phyloP scores from a whole-genome alignment of 2,329 filamentous ascomycete genomes.

The Beauveria caledonica region DNA sequence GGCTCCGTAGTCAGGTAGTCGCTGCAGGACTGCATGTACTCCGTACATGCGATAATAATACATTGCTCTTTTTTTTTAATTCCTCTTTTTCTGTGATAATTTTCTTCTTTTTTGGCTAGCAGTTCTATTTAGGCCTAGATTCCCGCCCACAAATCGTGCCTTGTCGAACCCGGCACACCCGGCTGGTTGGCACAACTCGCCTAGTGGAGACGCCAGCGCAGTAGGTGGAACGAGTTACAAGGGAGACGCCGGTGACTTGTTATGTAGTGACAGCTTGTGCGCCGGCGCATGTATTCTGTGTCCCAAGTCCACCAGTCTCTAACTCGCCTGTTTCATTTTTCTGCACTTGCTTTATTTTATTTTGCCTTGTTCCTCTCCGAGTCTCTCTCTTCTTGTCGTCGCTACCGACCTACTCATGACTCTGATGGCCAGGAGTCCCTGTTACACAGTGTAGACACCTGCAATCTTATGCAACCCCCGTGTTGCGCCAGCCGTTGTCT shows the following conservation, averaged over 20 bases:
- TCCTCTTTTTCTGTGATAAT: neutral
- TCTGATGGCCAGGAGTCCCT: neutral
- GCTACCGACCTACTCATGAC: too few relatives aligned
- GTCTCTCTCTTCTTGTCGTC: neutral
- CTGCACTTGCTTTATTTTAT: neutral
- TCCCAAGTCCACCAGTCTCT: slow-evolving; percentile 1
- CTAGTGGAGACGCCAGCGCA: neutral
- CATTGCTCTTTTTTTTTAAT: neutral
- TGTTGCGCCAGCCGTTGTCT: neutral
- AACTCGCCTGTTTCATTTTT: neutral
- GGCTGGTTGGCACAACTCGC: neutral
- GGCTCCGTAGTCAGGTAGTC: too few relatives aligned
- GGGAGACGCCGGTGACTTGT: neutral
- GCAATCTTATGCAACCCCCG: neutral
- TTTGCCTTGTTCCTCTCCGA: neutral
- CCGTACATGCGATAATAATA: neutral
- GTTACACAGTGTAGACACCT: neutral
- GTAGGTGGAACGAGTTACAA: slow-evolving; percentile 2
- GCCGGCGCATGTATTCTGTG: neutral
- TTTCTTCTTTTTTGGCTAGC: neutral
- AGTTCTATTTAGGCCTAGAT: slow-evolving; percentile 2
- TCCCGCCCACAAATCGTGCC: neutral
- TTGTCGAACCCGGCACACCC: neutral
- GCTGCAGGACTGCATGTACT: neutral
- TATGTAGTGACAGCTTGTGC: neutral